These are phyloP conservation scores for Russula sp. DNA, from an alignment of 768 basidiomycete genomes.

Conservation along the genomic window DNA sequence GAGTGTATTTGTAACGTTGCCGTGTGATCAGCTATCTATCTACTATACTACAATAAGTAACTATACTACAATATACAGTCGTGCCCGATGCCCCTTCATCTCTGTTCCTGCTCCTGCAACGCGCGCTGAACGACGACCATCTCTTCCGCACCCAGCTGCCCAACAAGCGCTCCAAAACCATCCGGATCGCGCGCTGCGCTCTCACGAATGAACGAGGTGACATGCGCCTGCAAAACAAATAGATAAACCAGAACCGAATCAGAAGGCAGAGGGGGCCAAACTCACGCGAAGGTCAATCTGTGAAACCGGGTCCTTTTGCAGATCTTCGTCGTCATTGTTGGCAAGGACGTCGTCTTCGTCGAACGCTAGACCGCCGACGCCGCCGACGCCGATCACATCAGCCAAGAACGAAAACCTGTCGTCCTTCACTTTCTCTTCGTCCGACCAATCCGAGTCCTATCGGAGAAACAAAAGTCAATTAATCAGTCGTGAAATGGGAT, in stretches of 20 bases:
- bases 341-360: conserved; percentile 66
- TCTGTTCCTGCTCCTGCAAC: too few species aligned
- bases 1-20: too few species aligned
- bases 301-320: conserved; percentile 78
- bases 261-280: conserved; percentile 10
- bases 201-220: conserved; percentile 63
- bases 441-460: conserved; percentile 95
- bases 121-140: conserved; percentile 51
- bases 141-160: conserved; percentile 66
- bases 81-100: too few species aligned
- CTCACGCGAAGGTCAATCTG: conserved; percentile 73
- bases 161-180: conserved; percentile 55
- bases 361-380: conserved; percentile 59
- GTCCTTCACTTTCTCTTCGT: conserved; percentile 69
- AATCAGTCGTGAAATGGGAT: too few species aligned
- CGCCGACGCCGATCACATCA: too few species aligned
- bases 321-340: conserved; percentile 76
- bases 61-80: too few species aligned
- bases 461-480: too few species aligned
- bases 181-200: conserved; percentile 55
- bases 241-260: not conserved
- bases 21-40: too few species aligned
- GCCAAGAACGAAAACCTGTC: too few species aligned
- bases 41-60: too few species aligned
- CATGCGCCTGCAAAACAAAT: conserved; percentile 45